phyloP scores from a whole-genome alignment of 2,329 filamentous ascomycete species.

The Ceratocystis destructans region DNA sequence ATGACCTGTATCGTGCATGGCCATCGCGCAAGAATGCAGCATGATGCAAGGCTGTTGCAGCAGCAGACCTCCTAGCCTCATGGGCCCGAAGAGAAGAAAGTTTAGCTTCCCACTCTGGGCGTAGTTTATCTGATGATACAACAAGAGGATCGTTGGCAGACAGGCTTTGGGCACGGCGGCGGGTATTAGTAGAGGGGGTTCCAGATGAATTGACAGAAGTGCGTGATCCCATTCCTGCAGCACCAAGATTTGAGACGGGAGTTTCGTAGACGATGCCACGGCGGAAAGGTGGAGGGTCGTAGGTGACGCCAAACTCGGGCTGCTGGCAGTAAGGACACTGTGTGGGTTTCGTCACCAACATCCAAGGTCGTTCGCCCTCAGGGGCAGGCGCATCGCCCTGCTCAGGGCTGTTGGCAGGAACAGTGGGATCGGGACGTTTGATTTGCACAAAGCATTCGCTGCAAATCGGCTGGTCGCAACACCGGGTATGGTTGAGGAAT shows the following conservation, averaged over 20 bases:
- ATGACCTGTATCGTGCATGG: conserved; percentile 23
- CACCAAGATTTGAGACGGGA: conserved; percentile 34
- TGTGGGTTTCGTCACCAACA: conserved; percentile 80
- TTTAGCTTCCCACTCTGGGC: conserved; percentile 90
- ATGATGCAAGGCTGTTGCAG: conserved; percentile 85
- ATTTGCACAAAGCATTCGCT: conserved; percentile 99
- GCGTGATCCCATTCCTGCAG: conserved; percentile 75
- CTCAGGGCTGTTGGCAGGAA: conserved; percentile 58
- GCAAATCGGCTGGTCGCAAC: conserved; percentile 91
- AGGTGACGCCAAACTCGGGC: conserved; percentile 91
- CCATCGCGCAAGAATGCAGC: conserved; percentile 72
- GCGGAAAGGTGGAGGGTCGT: conserved; percentile 76
- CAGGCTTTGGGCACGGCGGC: conserved; percentile 44
- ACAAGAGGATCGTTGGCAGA: conserved; percentile 76
- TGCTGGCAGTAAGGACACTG: conserved; percentile 92
- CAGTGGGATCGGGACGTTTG: conserved; percentile 81
- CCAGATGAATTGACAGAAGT: conserved; percentile 57
- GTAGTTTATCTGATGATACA: conserved; percentile 80
- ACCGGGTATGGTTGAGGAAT: conserved; percentile 84
- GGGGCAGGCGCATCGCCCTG: conserved; percentile 25
- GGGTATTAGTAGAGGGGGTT: conserved; percentile 29
- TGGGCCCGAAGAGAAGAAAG: conserved; percentile 72
- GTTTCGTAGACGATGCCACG: conserved; percentile 58
- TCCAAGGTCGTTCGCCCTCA: conserved; percentile 31
- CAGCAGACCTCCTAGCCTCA: conserved; percentile 72